Percentiles rank a stretch among this genome's conserved stretches.
phyloP scores from a whole-genome alignment of 2,329 filamentous ascomycete species.

The Paracorniculantispora psalliotae region DNA sequence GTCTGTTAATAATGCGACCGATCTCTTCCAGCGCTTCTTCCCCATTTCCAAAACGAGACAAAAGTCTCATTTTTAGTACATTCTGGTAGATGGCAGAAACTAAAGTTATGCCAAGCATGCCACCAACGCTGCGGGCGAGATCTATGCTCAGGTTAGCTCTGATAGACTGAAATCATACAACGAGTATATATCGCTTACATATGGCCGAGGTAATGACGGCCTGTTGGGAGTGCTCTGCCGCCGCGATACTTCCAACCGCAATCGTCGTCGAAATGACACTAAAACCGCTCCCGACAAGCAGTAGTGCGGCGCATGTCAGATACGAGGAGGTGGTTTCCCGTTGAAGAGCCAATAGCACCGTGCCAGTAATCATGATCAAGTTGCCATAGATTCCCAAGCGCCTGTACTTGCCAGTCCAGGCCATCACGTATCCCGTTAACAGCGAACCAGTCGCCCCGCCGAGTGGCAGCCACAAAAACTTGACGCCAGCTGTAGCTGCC shows the following conservation, averaged over 20 bases:
- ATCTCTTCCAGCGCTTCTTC: slow-evolving; percentile 66
- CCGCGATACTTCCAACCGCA: slow-evolving; percentile 72
- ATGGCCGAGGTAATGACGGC: slow-evolving; percentile 82
- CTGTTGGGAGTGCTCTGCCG: slow-evolving; percentile 77
- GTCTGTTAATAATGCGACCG: slow-evolving; percentile 62
- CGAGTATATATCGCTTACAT: slow-evolving; percentile 39
- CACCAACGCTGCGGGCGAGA: slow-evolving; percentile 40
- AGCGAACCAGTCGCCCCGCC: background rate
- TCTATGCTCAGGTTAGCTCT: slow-evolving; percentile 22
- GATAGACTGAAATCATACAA: background rate
- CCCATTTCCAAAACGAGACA: slow-evolving; percentile 60
- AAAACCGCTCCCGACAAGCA: slow-evolving; percentile 66
- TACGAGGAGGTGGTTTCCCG: background rate
- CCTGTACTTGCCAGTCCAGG: background rate
- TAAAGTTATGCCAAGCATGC: slow-evolving; percentile 44
- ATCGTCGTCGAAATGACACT: slow-evolving; percentile 78
- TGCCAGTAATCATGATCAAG: background rate
- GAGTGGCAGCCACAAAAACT: slow-evolving; percentile 27
- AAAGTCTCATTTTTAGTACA: slow-evolving; percentile 61
- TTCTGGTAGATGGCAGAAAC: slow-evolving; percentile 83
- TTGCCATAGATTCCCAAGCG: background rate
- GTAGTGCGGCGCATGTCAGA: background rate
- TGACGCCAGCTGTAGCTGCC: slow-evolving; percentile 63
- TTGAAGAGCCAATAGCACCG: background rate
- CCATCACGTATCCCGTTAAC: background rate